phyloP scores from a whole-genome alignment of 331 rosid genomes.

The Erythrophleum ivorense region DNA sequence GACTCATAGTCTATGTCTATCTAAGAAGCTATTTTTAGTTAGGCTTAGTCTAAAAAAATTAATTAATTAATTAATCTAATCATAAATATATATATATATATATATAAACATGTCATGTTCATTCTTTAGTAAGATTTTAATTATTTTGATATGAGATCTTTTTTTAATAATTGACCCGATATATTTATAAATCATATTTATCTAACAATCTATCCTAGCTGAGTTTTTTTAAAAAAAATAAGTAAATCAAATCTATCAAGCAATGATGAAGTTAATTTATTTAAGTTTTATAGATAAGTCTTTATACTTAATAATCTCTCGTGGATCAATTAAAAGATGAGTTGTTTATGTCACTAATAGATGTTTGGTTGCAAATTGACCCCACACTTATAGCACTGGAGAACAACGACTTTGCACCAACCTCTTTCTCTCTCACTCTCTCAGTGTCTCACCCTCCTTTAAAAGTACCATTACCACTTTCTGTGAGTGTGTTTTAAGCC shows the following conservation, averaged over 20 bases:
- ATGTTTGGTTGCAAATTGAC: constrained; percentile 46
- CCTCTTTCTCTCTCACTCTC: constrained; percentile 15
- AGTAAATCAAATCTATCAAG: neutral
- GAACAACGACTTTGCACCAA: constrained; percentile 62
- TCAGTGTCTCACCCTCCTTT: constrained; percentile 21
- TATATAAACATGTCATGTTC: too few relatives aligned
- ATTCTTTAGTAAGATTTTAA: too few relatives aligned
- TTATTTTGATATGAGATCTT: too few relatives aligned
- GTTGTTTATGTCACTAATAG: constrained; percentile 45
- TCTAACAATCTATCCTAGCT: too few relatives aligned
- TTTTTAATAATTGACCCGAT: too few relatives aligned
- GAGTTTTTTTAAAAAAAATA: neutral
- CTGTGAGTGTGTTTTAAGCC: constrained; percentile 55
- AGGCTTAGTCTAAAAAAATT: too few relatives aligned
- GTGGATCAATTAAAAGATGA: constrained; percentile 35
- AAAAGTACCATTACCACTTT: constrained; percentile 31
- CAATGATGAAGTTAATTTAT: neutral
- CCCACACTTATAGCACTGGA: constrained; percentile 51
- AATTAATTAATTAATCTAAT: too few relatives aligned
- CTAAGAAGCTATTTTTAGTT: too few relatives aligned
- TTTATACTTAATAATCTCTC: neutral
- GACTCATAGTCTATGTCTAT: too few relatives aligned
- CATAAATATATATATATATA: too few relatives aligned
- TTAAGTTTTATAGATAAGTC: neutral
- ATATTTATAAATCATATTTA: too few relatives aligned